These are phyloP conservation scores for Colletotrichum brevisporum DNA, from an alignment of 2,329 filamentous ascomycete species.

Conservation along the genomic window DNA sequence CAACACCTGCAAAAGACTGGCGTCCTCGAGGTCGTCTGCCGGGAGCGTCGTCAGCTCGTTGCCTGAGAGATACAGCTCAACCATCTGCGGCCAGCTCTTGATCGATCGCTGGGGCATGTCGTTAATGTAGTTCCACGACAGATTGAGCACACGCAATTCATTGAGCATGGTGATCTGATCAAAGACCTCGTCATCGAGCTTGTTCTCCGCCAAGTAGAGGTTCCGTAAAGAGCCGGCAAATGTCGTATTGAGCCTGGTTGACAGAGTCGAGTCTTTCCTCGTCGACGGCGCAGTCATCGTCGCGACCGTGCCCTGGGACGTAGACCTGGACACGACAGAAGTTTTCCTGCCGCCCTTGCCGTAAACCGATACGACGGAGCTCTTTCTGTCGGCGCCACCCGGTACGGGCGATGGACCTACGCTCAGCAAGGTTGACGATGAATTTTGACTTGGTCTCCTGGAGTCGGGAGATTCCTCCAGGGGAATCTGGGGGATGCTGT, in stretches of 20 bases:
- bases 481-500: slow-evolving; percentile 70
- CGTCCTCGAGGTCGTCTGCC: slow-evolving; percentile 93
- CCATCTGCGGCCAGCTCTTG: slow-evolving; percentile 89
- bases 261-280: slow-evolving; percentile 92
- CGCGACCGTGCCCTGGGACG: slow-evolving; percentile 61
- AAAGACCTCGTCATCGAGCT: slow-evolving; percentile 94
- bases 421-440: slow-evolving; percentile 80
- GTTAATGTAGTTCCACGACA: slow-evolving; percentile 95
- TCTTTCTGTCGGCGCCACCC: slow-evolving; percentile 76
- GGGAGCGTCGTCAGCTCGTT: slow-evolving; percentile 94
- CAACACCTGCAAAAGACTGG: slow-evolving; percentile 86
- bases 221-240: slow-evolving; percentile 90
- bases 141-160: slow-evolving; percentile 89
- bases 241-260: slow-evolving; percentile 83
- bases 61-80: slow-evolving; percentile 93
- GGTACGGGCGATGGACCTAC: slow-evolving; percentile 80
- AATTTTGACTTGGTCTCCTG: slow-evolving; percentile 85
- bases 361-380: slow-evolving; percentile 85
- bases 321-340: slow-evolving; percentile 80
- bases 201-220: slow-evolving; percentile 92
- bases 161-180: slow-evolving; percentile 87
- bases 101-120: slow-evolving; percentile 93
- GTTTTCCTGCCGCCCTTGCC: slow-evolving; percentile 87
- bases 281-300: slow-evolving; percentile 68
- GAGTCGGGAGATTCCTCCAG: slow-evolving; percentile 82